Evolutionary conservation across 2,329 filamentous ascomycete species (phyloP).

Genomic region (Ceratocystis albifundus): DNA sequence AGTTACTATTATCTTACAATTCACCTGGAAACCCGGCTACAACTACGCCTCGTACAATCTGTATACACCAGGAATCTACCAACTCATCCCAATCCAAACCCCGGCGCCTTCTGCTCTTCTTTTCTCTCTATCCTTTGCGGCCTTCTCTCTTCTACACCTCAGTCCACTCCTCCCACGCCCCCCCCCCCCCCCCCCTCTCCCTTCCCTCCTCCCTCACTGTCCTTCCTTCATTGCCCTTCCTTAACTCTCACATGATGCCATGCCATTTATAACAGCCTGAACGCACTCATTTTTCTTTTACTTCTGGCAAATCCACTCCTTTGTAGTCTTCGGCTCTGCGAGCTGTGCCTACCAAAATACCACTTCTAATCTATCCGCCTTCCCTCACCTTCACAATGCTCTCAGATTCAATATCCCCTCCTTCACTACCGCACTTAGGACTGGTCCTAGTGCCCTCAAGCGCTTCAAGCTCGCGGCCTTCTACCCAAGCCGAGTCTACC

Average conservation of each 20-base stretch:
- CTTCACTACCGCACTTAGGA: neutral
- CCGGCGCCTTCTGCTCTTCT: neutral
- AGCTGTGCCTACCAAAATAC: neutral
- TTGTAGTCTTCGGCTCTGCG: conserved; percentile 10
- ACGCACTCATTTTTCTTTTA: neutral
- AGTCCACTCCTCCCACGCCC: neutral
- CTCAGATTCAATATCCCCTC: neutral
- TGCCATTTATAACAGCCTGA: conserved; percentile 5
- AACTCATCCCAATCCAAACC: neutral
- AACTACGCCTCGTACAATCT: neutral
- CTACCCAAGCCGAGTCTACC: conserved; percentile 13
- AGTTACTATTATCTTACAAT: neutral
- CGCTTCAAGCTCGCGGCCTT: conserved; percentile 13
- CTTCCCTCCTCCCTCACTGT: neutral
- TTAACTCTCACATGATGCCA: conserved; percentile 7
- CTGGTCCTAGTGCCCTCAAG: conserved; percentile 6
- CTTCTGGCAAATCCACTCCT: conserved; percentile 5
- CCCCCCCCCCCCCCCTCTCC: too few species aligned
- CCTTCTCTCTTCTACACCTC: neutral
- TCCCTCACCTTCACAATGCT: conserved; percentile 2
- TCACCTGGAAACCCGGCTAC: neutral
- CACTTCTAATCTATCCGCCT: neutral
- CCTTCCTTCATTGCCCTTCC: neutral
- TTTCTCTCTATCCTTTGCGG: neutral
- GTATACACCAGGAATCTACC: neutral